Base-by-base conservation (phyloP, 768 basidiomycete genomes). In the Phylloporus rhodoxanthus region DNA sequence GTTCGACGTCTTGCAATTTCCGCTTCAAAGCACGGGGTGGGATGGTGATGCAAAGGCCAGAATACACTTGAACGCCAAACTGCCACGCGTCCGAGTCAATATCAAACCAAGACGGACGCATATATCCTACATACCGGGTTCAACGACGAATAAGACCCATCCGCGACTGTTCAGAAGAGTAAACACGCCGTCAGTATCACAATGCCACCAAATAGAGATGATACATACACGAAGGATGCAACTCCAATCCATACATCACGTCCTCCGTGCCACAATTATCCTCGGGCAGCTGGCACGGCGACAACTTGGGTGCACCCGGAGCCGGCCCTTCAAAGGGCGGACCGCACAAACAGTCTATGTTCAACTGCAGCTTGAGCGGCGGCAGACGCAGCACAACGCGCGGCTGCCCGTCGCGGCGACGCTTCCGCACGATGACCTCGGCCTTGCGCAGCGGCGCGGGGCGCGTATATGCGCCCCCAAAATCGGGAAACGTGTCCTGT, bases 221-320 rank as follows among this genome's bases (percentile, higher is more conserved):
- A 17, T 11, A 49, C 63, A 15, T 43, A 65, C 66, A 51, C 20
- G 58, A 49, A 3, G 47, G 30, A 10, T 49, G 48, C 11, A 25
- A 37, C 13, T 19, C 33, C 1, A 40, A 42, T 34, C 15, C 50
- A 6, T 61, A 46, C 25, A 44, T 30, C n/a, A 52, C 43, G 13
- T 57, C 62, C 13, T 58, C 60, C 28, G 55, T 25, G 51, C 56
- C 53, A 23, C 30, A 40, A 1, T 60, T 61, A 2, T 59, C 62
- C 19, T 62, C 62, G 2, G 67, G 67, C 30, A 66, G 39, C 11
- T 62, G 58, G 38, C 15, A 55, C 5, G 67, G 58, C 17, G 15
- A 15, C 44, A 66, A 48, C 21, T 59, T 53, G 10, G 67, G 65
- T n/a, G 67, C 64, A 17, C 57, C 56, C 0, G 65, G 65, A 1